Evolutionary conservation across 1,284 basidiomycete species (phyloP).

Genomic region (Pseudozyma flocculosa): DNA sequence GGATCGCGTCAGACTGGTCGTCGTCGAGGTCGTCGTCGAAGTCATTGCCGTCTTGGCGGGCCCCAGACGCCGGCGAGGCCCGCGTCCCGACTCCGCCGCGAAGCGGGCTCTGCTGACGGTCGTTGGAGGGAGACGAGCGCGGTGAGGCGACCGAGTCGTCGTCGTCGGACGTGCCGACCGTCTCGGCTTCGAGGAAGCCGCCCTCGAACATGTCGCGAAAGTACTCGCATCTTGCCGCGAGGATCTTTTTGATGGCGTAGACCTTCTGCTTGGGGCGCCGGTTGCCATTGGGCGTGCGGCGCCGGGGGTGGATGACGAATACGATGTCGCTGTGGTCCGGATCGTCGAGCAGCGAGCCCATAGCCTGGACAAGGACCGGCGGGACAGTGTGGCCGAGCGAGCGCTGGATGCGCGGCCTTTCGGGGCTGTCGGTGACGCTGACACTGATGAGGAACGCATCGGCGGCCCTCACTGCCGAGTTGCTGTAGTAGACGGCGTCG

Average conservation of each 20-base stretch:
- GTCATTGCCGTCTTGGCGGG: neutral
- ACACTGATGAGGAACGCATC: slow-evolving; percentile 76
- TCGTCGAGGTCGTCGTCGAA: slow-evolving; percentile 14
- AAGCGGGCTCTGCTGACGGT: neutral
- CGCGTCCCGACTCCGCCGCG: no score
- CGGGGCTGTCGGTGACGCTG: slow-evolving; percentile 71
- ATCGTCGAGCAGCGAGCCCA: slow-evolving; percentile 75
- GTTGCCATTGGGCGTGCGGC: slow-evolving; percentile 12
- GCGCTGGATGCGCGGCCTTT: slow-evolving; percentile 63
- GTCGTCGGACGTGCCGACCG: slow-evolving; percentile 37
- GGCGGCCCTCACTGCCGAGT: slow-evolving; percentile 63
- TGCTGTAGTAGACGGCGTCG: slow-evolving; percentile 70
- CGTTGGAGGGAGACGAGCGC: neutral
- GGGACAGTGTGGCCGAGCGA: slow-evolving; percentile 66
- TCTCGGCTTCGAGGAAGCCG: slow-evolving; percentile 52
- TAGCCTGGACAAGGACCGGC: slow-evolving; percentile 67
- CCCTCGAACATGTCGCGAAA: slow-evolving; percentile 55
- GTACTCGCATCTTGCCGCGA: slow-evolving; percentile 58
- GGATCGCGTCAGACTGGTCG: slow-evolving; percentile 14
- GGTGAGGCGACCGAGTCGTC: slow-evolving; percentile 3
- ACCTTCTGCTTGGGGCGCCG: slow-evolving; percentile 44
- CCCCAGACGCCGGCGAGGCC: neutral
- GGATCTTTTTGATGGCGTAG: slow-evolving; percentile 59
- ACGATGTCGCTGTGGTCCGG: slow-evolving; percentile 66
- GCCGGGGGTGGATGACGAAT: slow-evolving; percentile 33